Conservation (phyloP, 495 filamentous ascomycete genomes). For the Xylaria scruposa region DNA sequence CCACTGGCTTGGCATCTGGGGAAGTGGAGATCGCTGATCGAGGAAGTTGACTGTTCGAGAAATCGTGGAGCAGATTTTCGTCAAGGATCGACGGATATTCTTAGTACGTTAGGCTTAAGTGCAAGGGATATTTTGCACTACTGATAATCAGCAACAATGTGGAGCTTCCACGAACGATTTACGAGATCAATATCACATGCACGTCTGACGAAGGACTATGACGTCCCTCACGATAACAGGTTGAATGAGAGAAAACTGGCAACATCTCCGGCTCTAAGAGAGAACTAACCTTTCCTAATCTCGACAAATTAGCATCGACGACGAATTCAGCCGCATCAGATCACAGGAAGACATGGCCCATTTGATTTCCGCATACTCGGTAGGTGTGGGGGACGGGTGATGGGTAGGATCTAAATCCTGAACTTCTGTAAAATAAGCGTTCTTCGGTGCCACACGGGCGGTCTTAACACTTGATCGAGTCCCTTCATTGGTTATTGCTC, state of each 20-base stretch:
- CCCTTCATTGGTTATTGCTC: background rate
- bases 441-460: background rate
- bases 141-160: slow-evolving; percentile 7
- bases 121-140: slow-evolving; percentile 14
- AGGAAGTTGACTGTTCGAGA: background rate
- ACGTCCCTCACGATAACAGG: slow-evolving; percentile 4
- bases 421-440: slow-evolving; percentile 11
- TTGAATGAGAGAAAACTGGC: background rate
- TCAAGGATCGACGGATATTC: background rate
- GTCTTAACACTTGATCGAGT: background rate
- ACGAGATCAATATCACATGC: slow-evolving; percentile 4
- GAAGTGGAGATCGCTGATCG: slow-evolving; percentile 3
- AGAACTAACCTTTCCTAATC: background rate
- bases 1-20: slow-evolving; percentile 8
- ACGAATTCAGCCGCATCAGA: slow-evolving; percentile 16
- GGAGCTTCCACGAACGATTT: background rate
- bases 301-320: background rate
- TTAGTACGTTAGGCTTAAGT: background rate
- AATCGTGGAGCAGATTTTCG: background rate
- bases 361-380: background rate
- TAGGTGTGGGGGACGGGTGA: background rate
- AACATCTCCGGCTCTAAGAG: slow-evolving; percentile 6
- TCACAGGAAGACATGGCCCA: background rate
- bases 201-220: slow-evolving; percentile 2
- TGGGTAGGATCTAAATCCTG: background rate